Evolutionary conservation across 352 stramenopile genomes (phyloP).

Genomic region (Pythium aristosporum): DNA sequence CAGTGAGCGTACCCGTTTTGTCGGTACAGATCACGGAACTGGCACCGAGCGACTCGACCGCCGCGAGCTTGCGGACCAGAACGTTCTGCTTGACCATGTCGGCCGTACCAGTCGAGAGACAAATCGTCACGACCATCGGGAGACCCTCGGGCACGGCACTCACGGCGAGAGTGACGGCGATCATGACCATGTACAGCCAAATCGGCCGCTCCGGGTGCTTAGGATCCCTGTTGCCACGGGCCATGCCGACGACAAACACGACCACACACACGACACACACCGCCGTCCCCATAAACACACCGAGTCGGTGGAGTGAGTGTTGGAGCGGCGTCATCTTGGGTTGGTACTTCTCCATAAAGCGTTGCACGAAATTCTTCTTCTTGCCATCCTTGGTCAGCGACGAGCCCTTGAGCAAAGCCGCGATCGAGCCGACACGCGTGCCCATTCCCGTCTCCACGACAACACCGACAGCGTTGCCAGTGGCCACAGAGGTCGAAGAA

Average conservation of each 20-base stretch:
- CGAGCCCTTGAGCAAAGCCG: constrained; percentile 57
- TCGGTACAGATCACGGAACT: constrained; percentile 93
- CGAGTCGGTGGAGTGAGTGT: constrained; percentile 92
- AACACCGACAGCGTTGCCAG: constrained; percentile 64
- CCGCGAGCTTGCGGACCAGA: constrained; percentile 83
- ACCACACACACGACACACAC: constrained; percentile 83
- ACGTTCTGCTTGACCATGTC: constrained; percentile 80
- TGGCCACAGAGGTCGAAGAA: constrained; percentile 83
- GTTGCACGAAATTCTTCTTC: constrained; percentile 48
- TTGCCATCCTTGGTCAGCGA: constrained; percentile 44
- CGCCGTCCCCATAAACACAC: constrained; percentile 90
- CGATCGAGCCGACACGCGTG: constrained; percentile 71
- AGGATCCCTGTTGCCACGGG: constrained; percentile 45
- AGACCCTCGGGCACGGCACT: constrained; percentile 76
- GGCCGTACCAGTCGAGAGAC: constrained; percentile 62
- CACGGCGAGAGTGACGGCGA: constrained; percentile 88
- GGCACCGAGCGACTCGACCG: constrained; percentile 83
- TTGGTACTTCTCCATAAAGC: constrained; percentile 59
- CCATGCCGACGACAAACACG: constrained; percentile 87
- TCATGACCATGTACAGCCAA: constrained; percentile 93
- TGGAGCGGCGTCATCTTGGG: constrained; percentile 90
- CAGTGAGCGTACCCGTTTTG: constrained; percentile 95
- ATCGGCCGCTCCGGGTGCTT: constrained; percentile 77
- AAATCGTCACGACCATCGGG: constrained; percentile 87
- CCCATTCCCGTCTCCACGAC: constrained; percentile 77